These are phyloP conservation scores for Symbiodinium natans DNA, from an alignment of 73 alveolate species.

Conservation along the genomic window DNA sequence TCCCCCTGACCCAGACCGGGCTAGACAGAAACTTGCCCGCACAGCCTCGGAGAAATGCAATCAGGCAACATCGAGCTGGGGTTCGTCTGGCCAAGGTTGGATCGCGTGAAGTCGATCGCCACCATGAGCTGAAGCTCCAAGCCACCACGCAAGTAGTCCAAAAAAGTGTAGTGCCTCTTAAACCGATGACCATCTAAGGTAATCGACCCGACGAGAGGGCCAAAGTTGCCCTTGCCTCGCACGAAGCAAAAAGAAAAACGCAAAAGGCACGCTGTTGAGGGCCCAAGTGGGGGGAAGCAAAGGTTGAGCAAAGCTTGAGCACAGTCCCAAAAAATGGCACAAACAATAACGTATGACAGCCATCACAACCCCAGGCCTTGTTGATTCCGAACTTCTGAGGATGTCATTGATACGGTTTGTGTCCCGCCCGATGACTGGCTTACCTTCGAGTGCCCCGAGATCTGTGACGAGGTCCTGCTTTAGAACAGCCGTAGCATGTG, in stretches of 20 bases:
- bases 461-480: conserved; percentile 66
- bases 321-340: neutral
- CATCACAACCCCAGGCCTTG: neutral
- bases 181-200: conserved; percentile 55
- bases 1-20: no score
- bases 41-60: neutral
- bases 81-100: conserved; percentile 86
- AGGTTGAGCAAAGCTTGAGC: neutral
- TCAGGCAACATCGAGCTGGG: conserved; percentile 52
- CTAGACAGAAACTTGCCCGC: no score
- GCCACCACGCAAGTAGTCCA: conserved; percentile 86
- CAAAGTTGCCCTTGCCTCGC: conserved; percentile 47
- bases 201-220: conserved; percentile 66
- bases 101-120: conserved; percentile 70
- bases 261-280: neutral
- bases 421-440: conserved; percentile 66
- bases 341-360: neutral
- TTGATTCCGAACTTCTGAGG: conserved; percentile 30
- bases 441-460: conserved; percentile 56
- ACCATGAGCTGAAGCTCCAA: conserved; percentile 89
- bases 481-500: no score
- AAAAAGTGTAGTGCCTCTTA: conserved; percentile 33
- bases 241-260: neutral
- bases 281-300: neutral
- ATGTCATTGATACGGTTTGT: conserved; percentile 1